Evolutionary conservation across 2,329 filamentous ascomycete genomes (phyloP), one percentile per base, ranked within the genome.

Genomic region (Fusarium sp.): DNA sequence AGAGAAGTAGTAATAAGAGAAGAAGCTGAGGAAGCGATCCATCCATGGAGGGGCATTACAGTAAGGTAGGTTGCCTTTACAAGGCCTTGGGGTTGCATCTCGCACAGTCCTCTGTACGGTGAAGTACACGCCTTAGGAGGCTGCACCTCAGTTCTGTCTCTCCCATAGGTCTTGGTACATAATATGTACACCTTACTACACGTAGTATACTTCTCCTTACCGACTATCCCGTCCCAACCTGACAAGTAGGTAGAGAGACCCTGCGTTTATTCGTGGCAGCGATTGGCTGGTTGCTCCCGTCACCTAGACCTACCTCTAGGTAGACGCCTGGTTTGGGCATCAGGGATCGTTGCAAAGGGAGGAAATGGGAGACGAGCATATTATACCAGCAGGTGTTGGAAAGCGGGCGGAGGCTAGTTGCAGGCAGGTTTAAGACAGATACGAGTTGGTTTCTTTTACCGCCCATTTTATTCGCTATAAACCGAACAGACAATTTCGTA

Each of bases 51-150:
- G 51, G 59, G 47, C 35, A 52, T 44, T 25, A 26, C 40, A 28
- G 15, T 44, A n/a, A n/a, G n/a, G n/a, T n/a, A n/a, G n/a, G n/a
- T n/a, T 47, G 53, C 43, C 19, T 19, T 19, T 19, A 19, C n/a
- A n/a, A n/a, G n/a, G n/a, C 19, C 19, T 19, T 19, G 19, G 19
- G 19, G 31, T 48, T 64, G 40, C 47, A 48, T 31, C 36, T 39
- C 19, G 34, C 41, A 60, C 54, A 64, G 59, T 56, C 45, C 42
- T 26, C 31, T 25, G 11, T 61, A 53, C 54, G 61, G 60, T 61
- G 25, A 49, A 35, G 9, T 49, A 25, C 12, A 22, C 38, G 19
- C 19, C 19, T 19, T 19, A 19, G 19, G 19, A 19, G 25, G 36
- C 19, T 38, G 36, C 36, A 38, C 19, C 36, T 24, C 36, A 24